These are phyloP conservation scores for Sphagnum magellanicum DNA, from an alignment of 228 moss, liverwort and hornwort species.

Conservation along the genomic window DNA sequence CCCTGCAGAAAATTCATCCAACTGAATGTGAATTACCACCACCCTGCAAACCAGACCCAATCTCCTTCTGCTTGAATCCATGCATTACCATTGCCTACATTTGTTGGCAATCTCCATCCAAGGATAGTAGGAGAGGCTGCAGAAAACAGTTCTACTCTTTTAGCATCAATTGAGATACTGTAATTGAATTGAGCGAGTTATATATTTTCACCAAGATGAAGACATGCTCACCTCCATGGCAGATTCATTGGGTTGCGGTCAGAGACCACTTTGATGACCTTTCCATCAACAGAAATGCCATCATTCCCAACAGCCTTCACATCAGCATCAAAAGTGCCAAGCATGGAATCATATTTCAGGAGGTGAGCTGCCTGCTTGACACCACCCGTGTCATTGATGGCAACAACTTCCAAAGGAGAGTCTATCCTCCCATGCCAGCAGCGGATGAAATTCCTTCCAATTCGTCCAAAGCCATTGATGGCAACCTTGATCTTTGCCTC, in stretches of 20 bases:
- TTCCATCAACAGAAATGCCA: conserved; percentile 34
- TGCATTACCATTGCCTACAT: too few species aligned
- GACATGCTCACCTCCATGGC: conserved; percentile 19
- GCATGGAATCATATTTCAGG: conserved; percentile 53
- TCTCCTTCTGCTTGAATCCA: too few species aligned
- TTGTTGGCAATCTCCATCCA: too few species aligned
- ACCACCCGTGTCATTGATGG: conserved; percentile 50
- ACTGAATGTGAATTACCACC: too few species aligned
- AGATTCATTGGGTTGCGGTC: conserved; percentile 36
- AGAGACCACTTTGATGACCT: conserved; percentile 37
- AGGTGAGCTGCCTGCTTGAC: conserved; percentile 52
- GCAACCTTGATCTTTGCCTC: conserved; percentile 87
- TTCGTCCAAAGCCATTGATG: conserved; percentile 92
- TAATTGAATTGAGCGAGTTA: too few species aligned
- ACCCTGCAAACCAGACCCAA: too few species aligned
- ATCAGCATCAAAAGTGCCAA: conserved; percentile 42
- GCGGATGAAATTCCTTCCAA: conserved; percentile 86
- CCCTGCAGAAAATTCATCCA: conserved; percentile 20
- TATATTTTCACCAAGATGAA: not conserved
- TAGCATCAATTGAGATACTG: too few species aligned
- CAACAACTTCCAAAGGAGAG: conserved; percentile 52
- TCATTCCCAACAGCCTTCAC: conserved; percentile 25
- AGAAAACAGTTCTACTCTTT: too few species aligned
- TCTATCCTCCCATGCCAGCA: conserved; percentile 85
- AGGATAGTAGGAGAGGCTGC: too few species aligned